A percentile compares a stretch with the other conserved stretches of the same genome.
These are phyloP conservation scores for Citrus hindsii DNA, from an alignment of 345 rosid species.

Conservation along the genomic window DNA sequence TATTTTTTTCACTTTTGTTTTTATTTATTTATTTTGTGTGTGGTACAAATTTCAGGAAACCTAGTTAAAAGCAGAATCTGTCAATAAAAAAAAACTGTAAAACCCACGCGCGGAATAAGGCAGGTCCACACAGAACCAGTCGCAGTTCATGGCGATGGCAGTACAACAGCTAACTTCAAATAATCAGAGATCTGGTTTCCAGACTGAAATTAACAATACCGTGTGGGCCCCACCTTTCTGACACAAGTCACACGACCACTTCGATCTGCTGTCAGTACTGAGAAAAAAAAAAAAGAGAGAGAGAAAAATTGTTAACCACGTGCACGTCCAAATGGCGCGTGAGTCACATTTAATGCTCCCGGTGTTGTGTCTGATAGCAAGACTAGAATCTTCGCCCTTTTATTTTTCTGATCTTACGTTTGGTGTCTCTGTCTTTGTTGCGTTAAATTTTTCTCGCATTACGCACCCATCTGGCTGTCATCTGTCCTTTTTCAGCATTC, in stretches of 20 bases:
- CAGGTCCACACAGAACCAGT: neutral
- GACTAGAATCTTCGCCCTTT: no score
- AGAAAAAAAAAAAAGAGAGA: no score
- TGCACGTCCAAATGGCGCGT: no score
- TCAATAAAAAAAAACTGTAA: neutral
- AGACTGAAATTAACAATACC: neutral
- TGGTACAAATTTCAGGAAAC: neutral
- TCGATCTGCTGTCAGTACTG: neutral
- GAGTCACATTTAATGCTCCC: no score
- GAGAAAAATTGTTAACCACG: no score
- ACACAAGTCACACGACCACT: slow-evolving; percentile 19
- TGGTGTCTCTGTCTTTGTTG: no score
- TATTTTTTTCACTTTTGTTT: neutral
- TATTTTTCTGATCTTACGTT: no score
- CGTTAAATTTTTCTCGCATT: no score
- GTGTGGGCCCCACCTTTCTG: slow-evolving; percentile 4
- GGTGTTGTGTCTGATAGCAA: no score
- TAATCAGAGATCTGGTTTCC: neutral
- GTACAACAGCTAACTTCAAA: no score
- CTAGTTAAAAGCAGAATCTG: neutral
- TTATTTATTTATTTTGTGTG: neutral
- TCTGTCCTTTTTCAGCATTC: no score
- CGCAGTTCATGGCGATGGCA: neutral
- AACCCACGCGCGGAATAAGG: neutral
- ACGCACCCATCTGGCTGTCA: no score